These are phyloP conservation scores for Hansenula lynferdii DNA, from an alignment of 1,139 yeast species.

Conservation along the genomic window DNA sequence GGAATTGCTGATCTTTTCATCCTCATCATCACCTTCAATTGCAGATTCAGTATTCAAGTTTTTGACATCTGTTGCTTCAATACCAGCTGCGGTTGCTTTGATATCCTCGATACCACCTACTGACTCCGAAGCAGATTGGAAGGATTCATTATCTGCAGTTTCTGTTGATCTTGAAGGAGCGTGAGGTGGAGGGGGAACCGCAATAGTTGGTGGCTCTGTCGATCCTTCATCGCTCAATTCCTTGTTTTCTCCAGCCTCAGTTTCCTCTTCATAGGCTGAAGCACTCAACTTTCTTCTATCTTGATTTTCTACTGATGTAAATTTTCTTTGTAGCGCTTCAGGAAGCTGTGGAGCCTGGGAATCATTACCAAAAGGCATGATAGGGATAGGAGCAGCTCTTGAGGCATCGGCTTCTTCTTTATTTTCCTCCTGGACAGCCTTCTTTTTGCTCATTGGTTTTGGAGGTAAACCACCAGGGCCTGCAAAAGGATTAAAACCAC, in stretches of 20 bases:
- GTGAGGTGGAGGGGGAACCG: background rate
- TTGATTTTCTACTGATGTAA: conserved; percentile 12
- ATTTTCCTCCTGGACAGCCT: conserved; percentile 21
- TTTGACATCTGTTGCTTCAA: background rate
- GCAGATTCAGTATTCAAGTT: conserved; percentile 18
- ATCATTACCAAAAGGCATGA: conserved; percentile 42
- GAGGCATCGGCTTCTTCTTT: conserved; percentile 24
- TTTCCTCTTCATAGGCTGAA: conserved; percentile 3
- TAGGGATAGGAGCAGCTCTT: conserved; percentile 40
- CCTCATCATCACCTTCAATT: conserved; percentile 23
- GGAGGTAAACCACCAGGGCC: conserved; percentile 31
- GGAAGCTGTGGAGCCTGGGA: conserved; percentile 27
- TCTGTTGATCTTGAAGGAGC: conserved; percentile 8
- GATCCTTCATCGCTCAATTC: conserved; percentile 4
- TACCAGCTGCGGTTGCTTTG: too few species aligned
- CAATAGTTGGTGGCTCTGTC: background rate
- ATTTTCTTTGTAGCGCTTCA: conserved; percentile 19
- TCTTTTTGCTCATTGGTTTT: too few species aligned
- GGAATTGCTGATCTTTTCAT: conserved; percentile 15
- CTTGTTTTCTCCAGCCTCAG: conserved; percentile 2
- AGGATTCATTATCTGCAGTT: conserved; percentile 41
- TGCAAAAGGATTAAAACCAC: conserved; percentile 54
- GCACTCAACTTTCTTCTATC: conserved; percentile 4
- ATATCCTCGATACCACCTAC: background rate
- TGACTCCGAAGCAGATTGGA: conserved; percentile 5